Evolutionary conservation across 306 rosid species (phyloP).

Genomic region (Heteromeles arbutifolia): DNA sequence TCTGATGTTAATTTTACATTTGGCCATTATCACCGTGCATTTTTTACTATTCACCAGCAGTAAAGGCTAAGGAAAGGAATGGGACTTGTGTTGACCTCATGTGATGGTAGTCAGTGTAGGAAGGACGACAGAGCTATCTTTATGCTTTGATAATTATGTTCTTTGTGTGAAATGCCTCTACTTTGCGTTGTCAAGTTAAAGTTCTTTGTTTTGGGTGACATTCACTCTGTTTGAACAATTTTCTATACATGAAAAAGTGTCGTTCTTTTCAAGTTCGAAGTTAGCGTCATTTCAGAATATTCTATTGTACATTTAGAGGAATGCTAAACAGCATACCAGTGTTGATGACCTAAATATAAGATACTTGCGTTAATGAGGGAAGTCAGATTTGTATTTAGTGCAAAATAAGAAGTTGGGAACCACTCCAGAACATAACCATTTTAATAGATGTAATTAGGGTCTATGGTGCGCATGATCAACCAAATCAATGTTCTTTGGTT

Average conservation of each 20-base stretch:
- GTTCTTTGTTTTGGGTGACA: not conserved
- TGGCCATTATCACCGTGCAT: not conserved
- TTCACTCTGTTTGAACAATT: not conserved
- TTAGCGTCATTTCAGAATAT: not conserved
- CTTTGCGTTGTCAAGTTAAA: not conserved
- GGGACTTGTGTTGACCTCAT: too few species aligned
- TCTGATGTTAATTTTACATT: not conserved
- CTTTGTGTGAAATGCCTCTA: not conserved
- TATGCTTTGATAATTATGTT: not conserved
- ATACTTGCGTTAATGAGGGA: not conserved
- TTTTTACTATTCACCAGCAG: too few species aligned
- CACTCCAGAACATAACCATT: not conserved
- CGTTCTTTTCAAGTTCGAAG: not conserved
- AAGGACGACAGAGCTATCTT: not conserved
- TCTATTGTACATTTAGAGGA: not conserved
- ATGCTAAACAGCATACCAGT: not conserved
- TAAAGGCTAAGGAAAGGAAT: too few species aligned
- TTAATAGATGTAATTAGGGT: not conserved
- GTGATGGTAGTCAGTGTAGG: too few species aligned
- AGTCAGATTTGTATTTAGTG: not conserved
- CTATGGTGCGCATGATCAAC: not conserved
- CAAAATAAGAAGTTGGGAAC: not conserved
- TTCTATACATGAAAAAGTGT: not conserved
- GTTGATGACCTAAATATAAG: not conserved
- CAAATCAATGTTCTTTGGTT: not conserved